A percentile compares a stretch with the other conserved stretches of the same genome.
These are phyloP conservation scores for Amylostereum areolatum DNA, from an alignment of 1,284 basidiomycete species.

Conservation along the genomic window DNA sequence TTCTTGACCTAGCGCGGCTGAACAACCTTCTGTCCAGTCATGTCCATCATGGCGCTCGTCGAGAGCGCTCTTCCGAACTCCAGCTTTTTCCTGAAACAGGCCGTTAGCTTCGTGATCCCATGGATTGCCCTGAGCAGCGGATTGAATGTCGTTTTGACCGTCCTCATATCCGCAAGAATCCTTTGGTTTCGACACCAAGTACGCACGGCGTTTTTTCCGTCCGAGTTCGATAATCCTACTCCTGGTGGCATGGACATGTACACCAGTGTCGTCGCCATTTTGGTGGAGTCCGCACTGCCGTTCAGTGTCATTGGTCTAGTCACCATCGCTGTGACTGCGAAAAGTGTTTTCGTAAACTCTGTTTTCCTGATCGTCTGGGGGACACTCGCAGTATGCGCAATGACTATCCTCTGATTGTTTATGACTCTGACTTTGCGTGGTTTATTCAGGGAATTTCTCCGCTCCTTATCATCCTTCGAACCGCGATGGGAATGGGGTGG, in stretches of 20 bases:
- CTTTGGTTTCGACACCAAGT: slow-evolving; percentile 11
- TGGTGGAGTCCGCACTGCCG: slow-evolving; percentile 22
- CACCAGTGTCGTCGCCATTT: slow-evolving; percentile 17
- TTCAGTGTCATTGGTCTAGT: slow-evolving; percentile 17
- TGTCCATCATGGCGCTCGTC: slow-evolving; percentile 16
- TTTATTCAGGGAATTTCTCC: slow-evolving; percentile 22
- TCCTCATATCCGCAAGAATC: slow-evolving; percentile 16
- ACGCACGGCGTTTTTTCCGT: slow-evolving; percentile 4
- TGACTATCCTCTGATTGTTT: neutral
- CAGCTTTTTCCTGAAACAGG: slow-evolving; percentile 9
- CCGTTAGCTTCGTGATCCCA: slow-evolving; percentile 16
- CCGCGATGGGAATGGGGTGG: slow-evolving; percentile 26
- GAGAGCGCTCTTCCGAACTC: slow-evolving; percentile 16
- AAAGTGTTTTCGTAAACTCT: neutral
- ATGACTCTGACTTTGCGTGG: neutral
- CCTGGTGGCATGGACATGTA: slow-evolving; percentile 13
- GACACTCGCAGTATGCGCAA: slow-evolving; percentile 8
- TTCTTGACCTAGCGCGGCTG: neutral
- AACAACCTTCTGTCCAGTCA: slow-evolving; percentile 1
- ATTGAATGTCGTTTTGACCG: slow-evolving; percentile 18
- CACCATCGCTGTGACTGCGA: slow-evolving; percentile 8
- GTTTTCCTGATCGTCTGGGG: slow-evolving; percentile 13
- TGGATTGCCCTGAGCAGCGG: slow-evolving; percentile 17
- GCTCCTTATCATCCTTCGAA: slow-evolving; percentile 26
- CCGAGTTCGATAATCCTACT: neutral